Conservation (phyloP, 495 filamentous ascomycete species). For the Xylaria nigripes region DNA sequence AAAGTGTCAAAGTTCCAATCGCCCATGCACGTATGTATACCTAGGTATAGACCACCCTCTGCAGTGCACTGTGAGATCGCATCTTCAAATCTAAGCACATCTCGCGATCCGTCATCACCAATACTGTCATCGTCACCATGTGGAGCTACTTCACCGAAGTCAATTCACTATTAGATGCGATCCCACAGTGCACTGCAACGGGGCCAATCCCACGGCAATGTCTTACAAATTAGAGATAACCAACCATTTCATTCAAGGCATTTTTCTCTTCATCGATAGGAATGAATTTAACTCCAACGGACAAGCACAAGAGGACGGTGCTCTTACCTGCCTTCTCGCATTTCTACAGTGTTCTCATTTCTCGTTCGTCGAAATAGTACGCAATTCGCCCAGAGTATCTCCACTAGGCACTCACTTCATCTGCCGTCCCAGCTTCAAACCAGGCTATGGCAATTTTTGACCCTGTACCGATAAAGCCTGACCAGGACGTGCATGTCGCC, state of each 20-base stretch:
- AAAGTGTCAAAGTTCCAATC: slow-evolving; percentile 7
- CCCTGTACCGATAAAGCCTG: slow-evolving; percentile 18
- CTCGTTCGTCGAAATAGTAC: slow-evolving; percentile 27
- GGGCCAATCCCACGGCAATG: neutral
- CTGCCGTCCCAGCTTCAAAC: slow-evolving; percentile 25
- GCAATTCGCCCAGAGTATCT: slow-evolving; percentile 8
- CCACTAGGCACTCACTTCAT: slow-evolving; percentile 15
- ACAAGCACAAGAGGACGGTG: slow-evolving; percentile 18
- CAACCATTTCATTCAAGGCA: slow-evolving; percentile 12
- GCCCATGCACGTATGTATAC: slow-evolving; percentile 3
- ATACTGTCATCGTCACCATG: neutral
- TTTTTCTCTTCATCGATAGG: slow-evolving; percentile 7
- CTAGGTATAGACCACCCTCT: neutral
- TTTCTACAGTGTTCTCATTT: too few species aligned
- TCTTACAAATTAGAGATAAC: slow-evolving; percentile 10
- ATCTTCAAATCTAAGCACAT: neutral
- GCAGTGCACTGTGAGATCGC: neutral
- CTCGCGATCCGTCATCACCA: neutral
- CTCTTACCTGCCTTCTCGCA: slow-evolving; percentile 17
- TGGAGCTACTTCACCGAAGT: neutral
- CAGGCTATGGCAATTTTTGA: slow-evolving; percentile 28
- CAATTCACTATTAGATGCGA: neutral
- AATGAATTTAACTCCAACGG: neutral
- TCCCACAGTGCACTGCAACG: neutral
- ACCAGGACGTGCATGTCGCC: slow-evolving; percentile 26